Evolutionary conservation across 2,329 filamentous ascomycete genomes (phyloP).

Genomic region (Diaporthe longicolla): DNA sequence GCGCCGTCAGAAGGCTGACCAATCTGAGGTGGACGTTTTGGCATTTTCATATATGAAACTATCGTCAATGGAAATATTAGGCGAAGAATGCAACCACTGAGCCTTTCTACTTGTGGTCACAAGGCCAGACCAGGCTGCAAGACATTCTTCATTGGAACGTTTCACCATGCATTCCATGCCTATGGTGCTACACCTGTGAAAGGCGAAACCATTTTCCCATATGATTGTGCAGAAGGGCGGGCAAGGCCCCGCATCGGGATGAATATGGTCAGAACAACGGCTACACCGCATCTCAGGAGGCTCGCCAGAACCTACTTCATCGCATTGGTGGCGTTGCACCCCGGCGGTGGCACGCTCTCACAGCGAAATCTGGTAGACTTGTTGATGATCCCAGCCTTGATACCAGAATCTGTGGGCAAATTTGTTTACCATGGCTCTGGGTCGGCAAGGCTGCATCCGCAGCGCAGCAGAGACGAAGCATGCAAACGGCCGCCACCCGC

Average conservation of each 20-base stretch:
- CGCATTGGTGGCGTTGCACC: not conserved
- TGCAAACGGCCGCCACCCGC: not conserved
- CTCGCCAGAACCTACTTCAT: too few species aligned
- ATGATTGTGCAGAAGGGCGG: too few species aligned
- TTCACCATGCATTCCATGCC: not conserved
- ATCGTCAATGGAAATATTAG: not conserved
- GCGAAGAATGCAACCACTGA: not conserved
- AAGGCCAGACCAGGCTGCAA: too few species aligned
- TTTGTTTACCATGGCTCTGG: not conserved
- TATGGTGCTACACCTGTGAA: accelerated
- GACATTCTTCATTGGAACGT: too few species aligned
- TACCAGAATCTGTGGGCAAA: not conserved
- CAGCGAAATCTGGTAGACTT: not conserved
- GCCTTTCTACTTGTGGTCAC: not conserved
- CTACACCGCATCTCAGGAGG: not conserved
- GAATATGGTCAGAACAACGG: not conserved
- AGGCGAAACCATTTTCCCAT: accelerated
- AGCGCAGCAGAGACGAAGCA: not conserved
- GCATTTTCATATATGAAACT: not conserved
- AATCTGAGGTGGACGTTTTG: too few species aligned
- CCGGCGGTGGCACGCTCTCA: not conserved
- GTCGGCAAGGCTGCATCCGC: not conserved
- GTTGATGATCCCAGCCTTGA: not conserved
- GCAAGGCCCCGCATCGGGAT: not conserved
- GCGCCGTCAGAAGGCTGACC: conserved; percentile 37